Evolutionary conservation across 352 stramenopile genomes (phyloP), one percentile per base, ranked within the genome.

Genomic region (Hyaloperonospora brassicae): DNA sequence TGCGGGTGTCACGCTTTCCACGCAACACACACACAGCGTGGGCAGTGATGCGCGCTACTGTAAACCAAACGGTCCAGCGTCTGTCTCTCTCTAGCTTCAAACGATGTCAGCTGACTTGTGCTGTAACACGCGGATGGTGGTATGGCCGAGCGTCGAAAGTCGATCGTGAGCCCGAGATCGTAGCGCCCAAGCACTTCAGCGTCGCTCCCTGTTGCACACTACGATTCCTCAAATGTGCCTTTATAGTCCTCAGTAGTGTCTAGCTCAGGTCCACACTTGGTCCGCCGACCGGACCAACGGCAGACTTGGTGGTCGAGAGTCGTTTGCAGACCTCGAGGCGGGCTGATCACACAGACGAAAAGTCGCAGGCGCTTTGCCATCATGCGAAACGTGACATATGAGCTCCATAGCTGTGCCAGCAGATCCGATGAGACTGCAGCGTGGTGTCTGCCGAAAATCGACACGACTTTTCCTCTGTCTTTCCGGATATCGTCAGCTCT

Each of bases 321-420:
- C 14, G 27, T 24, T 35, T 59, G 38, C 36, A 63, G 31, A 25
- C 50, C 56, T 25, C 39, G 39, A 21, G 57, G 27, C 10, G 50
- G 50, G 14, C 39, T 52, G 22, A 59, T 36, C 36, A 63, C 21
- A 35, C 54, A 63, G 22, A 63, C 50, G 14, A 50, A 12, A 17
- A 55, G 44, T 22, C 55, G 57, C 1, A 64, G 50, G 23, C 59
- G 51, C 31, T 59, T 64, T 41, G 57, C 45, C 51, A 55, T 59
- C 57, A 64, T 64, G 9, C 50, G 50, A 30, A 64, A 46, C 3
- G 57, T 59, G 35, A 59, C 44, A 1, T 59, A 50, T 35, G 44
- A 44, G 12, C 50, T 30, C 57, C 44, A 64, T 39, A 52, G 34
- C 25, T 59, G 38, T 8, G 24, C n/a, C 8, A 43, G 38, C 30